Conservation (phyloP, 1,139 yeast genomes). For the Kodamaea anthophila region DNA sequence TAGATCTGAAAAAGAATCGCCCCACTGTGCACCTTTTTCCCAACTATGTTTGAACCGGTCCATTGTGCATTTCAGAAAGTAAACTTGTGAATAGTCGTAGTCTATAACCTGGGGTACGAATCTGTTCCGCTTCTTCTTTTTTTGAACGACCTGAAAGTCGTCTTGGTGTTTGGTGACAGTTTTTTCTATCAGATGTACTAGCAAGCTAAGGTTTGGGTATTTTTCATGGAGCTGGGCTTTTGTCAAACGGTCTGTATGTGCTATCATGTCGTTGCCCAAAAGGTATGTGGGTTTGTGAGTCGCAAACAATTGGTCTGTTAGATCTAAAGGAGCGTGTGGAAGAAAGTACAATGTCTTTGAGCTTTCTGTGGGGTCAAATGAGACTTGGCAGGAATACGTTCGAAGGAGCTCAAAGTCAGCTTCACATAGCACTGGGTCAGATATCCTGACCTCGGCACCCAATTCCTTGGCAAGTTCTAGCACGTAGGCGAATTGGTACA, state of each 20-base stretch:
- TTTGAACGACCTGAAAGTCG: slow-evolving; percentile 23
- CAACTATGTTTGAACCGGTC: slow-evolving; percentile 12
- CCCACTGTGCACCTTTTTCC: slow-evolving; percentile 36
- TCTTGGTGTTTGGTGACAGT: background rate
- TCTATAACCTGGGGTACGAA: slow-evolving; percentile 29
- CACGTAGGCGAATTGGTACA: slow-evolving; percentile 59
- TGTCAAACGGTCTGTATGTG: slow-evolving; percentile 49
- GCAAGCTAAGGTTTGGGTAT: slow-evolving; percentile 37
- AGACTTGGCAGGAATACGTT: slow-evolving; percentile 15
- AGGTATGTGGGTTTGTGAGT: slow-evolving; percentile 27
- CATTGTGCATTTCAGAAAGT: slow-evolving; percentile 23
- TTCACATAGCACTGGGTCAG: slow-evolving; percentile 57
- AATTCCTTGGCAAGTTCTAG: slow-evolving; percentile 27
- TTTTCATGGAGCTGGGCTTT: slow-evolving; percentile 32
- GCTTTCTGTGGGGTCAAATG: slow-evolving; percentile 15
- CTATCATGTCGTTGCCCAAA: slow-evolving; percentile 44
- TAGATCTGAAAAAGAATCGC: slow-evolving; percentile 49
- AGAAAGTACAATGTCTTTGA: slow-evolving; percentile 42
- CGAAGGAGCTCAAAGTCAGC: slow-evolving; percentile 30
- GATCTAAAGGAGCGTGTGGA: slow-evolving; percentile 68
- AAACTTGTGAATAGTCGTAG: slow-evolving; percentile 27
- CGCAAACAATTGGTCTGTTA: slow-evolving; percentile 43
- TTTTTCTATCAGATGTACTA: slow-evolving; percentile 23
- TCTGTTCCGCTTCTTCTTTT: slow-evolving; percentile 21
- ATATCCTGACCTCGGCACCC: slow-evolving; percentile 35